Evolutionary conservation across 2,329 filamentous ascomycete genomes (phyloP).

Genomic region (Aspergillus hiratsukae): DNA sequence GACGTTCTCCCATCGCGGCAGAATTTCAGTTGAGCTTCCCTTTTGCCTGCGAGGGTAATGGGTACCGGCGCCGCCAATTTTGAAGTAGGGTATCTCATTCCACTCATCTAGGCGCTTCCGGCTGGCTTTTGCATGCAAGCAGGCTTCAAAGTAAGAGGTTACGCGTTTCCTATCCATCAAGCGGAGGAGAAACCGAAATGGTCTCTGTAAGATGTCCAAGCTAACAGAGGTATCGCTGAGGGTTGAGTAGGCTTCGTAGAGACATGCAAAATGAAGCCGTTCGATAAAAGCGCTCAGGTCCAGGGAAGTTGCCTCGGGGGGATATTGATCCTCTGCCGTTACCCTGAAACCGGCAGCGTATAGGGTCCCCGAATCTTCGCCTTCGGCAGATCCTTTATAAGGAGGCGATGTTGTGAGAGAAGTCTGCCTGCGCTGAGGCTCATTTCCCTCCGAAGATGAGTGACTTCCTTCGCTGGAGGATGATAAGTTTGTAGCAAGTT

Average conservation of each 20-base stretch:
- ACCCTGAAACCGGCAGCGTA: neutral
- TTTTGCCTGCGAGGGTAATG: conserved; percentile 15
- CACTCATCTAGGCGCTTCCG: neutral
- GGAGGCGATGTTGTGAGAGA: neutral
- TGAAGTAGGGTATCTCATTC: neutral
- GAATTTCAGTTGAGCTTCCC: conserved; percentile 1
- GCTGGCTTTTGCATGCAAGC: neutral
- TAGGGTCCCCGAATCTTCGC: neutral
- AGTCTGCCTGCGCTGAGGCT: neutral
- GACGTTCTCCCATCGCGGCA: conserved; percentile 8
- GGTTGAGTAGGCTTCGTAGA: conserved; percentile 17
- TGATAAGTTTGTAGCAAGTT: neutral
- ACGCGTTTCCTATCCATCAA: neutral
- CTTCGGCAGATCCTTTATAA: neutral
- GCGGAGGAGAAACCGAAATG: conserved; percentile 17
- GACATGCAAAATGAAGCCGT: conserved; percentile 15
- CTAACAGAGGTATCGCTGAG: conserved; percentile 11
- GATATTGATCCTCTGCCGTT: neutral
- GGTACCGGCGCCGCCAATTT: conserved; percentile 11
- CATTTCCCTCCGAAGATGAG: neutral
- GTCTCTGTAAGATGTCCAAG: conserved; percentile 12
- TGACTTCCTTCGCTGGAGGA: neutral
- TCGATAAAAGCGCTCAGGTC: conserved; percentile 17
- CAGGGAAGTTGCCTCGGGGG: conserved; percentile 8
- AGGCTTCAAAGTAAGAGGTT: neutral